Evolutionary conservation across 2,329 filamentous ascomycete species (phyloP).

Genomic region (Diaporthe destruens): DNA sequence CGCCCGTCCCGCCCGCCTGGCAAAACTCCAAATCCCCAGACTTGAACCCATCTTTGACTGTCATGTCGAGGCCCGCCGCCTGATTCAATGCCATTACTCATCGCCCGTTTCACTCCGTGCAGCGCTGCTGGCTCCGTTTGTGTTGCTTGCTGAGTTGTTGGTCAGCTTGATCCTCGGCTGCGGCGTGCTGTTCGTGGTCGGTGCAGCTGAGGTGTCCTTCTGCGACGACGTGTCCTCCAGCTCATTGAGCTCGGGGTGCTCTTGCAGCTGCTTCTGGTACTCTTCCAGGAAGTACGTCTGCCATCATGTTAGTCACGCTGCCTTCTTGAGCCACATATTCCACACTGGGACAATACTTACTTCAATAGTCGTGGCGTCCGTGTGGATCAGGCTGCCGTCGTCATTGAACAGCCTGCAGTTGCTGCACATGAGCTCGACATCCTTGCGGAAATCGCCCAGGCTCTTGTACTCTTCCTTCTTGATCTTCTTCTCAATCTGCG

Average conservation of each 20-base stretch:
- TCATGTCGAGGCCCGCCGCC: not conserved
- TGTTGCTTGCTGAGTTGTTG: constrained; percentile 52
- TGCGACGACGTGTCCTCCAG: constrained; percentile 62
- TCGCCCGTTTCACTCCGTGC: constrained; percentile 41
- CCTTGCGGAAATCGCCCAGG: constrained; percentile 82
- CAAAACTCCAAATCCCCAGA: constrained; percentile 36
- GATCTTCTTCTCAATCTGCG: constrained; percentile 93
- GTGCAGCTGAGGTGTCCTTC: constrained; percentile 59
- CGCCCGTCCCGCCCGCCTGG: constrained; percentile 10
- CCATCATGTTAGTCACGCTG: constrained; percentile 49
- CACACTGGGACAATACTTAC: constrained; percentile 62
- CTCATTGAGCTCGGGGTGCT: constrained; percentile 67
- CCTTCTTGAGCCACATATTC: not conserved
- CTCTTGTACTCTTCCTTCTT: constrained; percentile 94
- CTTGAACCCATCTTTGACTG: constrained; percentile 14
- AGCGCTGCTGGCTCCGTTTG: constrained; percentile 39
- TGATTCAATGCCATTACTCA: constrained; percentile 28
- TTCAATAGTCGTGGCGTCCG: constrained; percentile 93
- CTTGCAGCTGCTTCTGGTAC: constrained; percentile 65
- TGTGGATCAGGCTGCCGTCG: constrained; percentile 90
- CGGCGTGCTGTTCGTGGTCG: constrained; percentile 75
- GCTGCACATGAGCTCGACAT: constrained; percentile 85
- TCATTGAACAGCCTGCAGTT: constrained; percentile 98
- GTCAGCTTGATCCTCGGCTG: constrained; percentile 80
- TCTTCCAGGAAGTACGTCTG: constrained; percentile 70